Evolutionary conservation across 2,329 filamentous ascomycete species (phyloP).

Genomic region (Trichoderma endophyticum): DNA sequence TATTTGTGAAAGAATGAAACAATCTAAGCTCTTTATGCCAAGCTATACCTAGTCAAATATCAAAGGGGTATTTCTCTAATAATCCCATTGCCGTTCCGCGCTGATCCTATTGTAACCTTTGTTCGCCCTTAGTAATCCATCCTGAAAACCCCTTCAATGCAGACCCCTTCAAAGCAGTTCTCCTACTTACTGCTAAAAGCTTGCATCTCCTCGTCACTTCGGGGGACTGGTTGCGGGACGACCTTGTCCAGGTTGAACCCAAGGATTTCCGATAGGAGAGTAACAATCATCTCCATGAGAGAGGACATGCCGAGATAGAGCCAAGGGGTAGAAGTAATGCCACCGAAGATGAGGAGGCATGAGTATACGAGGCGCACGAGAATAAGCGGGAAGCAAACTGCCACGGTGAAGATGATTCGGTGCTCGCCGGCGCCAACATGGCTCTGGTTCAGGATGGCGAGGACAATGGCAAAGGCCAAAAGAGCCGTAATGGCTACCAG

Average conservation of each 20-base stretch:
- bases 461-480: constrained; percentile 37
- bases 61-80: constrained; percentile 2
- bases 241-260: constrained; percentile 31
- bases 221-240: constrained; percentile 7
- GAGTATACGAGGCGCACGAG: constrained; percentile 33
- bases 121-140: constrained; percentile 3
- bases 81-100: constrained; percentile 5
- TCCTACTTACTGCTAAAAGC: constrained; percentile 6
- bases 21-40: not conserved
- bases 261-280: constrained; percentile 29
- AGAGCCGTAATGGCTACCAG: constrained; percentile 40
- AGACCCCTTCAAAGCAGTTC: not conserved
- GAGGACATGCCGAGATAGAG: constrained; percentile 32
- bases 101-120: constrained; percentile 11
- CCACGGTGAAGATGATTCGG: constrained; percentile 47
- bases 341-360: constrained; percentile 29
- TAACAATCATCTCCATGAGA: constrained; percentile 35
- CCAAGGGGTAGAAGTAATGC: constrained; percentile 29
- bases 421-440: constrained; percentile 49
- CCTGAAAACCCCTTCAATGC: not conserved
- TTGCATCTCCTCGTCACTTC: constrained; percentile 21
- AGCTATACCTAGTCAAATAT: not conserved
- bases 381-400: constrained; percentile 34
- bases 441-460: constrained; percentile 40
- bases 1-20: not conserved